These are phyloP conservation scores for Astrothelium macrocarpum DNA, from an alignment of 495 filamentous ascomycete genomes.

Conservation along the genomic window DNA sequence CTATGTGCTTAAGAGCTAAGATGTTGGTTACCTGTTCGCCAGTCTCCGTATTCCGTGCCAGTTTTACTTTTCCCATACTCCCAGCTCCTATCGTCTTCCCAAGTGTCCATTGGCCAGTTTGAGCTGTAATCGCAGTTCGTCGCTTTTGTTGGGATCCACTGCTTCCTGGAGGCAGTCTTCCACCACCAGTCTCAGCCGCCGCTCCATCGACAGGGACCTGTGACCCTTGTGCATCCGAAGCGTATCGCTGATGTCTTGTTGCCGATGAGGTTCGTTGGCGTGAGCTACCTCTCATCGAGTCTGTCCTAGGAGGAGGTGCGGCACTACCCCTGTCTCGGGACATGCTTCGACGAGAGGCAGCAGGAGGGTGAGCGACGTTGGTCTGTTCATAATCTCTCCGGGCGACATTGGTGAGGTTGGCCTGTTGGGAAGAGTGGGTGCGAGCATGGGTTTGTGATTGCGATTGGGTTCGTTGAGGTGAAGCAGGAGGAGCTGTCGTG, in stretches of 20 bases:
- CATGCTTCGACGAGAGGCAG: conserved; percentile 43
- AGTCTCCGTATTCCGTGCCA: conserved; percentile 68
- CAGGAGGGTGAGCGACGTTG: conserved; percentile 38
- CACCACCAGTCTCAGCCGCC: conserved; percentile 37
- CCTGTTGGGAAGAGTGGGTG: conserved; percentile 40
- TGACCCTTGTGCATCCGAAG: not conserved
- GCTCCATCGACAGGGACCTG: conserved; percentile 21
- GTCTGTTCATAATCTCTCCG: conserved; percentile 50
- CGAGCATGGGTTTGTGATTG: conserved; percentile 44
- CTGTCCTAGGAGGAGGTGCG: conserved; percentile 41
- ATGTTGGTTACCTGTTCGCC: conserved; percentile 46
- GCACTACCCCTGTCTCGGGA: conserved; percentile 45
- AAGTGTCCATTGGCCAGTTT: conserved; percentile 79
- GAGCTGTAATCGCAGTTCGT: conserved; percentile 73
- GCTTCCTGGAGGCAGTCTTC: conserved; percentile 22
- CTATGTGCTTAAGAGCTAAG: not conserved
- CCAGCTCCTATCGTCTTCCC: conserved; percentile 97
- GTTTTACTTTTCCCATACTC: conserved; percentile 98
- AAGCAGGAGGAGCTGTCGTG: conserved; percentile 26
- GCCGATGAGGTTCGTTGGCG: conserved; percentile 34
- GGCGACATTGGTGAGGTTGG: conserved; percentile 43
- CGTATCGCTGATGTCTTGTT: conserved; percentile 39
- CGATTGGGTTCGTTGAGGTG: conserved; percentile 37
- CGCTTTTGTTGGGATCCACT: conserved; percentile 47
- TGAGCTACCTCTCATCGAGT: conserved; percentile 35